These are phyloP conservation scores for Sequoia sempervirens DNA, from an alignment of 75 land plant species.

Conservation along the genomic window DNA sequence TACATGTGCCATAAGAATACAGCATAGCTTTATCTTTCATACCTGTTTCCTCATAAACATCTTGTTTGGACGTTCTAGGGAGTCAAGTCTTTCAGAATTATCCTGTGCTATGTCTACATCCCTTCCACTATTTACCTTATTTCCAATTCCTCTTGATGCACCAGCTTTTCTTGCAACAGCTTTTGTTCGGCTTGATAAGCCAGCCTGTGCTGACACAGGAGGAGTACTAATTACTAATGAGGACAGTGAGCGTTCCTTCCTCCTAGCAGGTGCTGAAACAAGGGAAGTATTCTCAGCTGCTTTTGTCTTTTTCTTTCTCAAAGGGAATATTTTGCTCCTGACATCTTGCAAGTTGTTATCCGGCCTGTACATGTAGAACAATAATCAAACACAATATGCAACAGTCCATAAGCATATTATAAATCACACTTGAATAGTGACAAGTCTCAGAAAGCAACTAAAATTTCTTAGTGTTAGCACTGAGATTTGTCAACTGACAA, in stretches of 20 bases:
- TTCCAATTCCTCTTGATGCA: conserved; percentile 28
- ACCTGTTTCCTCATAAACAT: conserved; percentile 10
- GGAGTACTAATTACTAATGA: conserved; percentile 71
- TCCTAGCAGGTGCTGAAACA: conserved; percentile 34
- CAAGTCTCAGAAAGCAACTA: neutral
- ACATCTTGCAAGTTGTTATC: conserved; percentile 87
- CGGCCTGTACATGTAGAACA: conserved; percentile 36
- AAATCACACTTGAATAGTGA: neutral
- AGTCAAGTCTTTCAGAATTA: conserved; percentile 30
- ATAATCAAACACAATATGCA: neutral
- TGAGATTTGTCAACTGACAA: neutral
- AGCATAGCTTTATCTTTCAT: conserved; percentile 1
- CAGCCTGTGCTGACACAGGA: conserved; percentile 44
- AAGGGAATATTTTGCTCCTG: conserved; percentile 79
- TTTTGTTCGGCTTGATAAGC: conserved; percentile 60
- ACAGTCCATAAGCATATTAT: neutral
- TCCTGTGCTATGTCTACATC: conserved; percentile 33
- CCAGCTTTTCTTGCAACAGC: conserved; percentile 40
- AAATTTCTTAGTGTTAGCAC: neutral
- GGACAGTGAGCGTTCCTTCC: conserved; percentile 87
- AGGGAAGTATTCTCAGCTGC: conserved; percentile 42
- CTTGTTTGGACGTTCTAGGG: conserved; percentile 33
- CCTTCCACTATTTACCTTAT: conserved; percentile 28
- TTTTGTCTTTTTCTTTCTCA: conserved; percentile 47
- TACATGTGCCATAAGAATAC: neutral